Conservation (phyloP, 257 asterid species). For the Solanum virginianum region DNA sequence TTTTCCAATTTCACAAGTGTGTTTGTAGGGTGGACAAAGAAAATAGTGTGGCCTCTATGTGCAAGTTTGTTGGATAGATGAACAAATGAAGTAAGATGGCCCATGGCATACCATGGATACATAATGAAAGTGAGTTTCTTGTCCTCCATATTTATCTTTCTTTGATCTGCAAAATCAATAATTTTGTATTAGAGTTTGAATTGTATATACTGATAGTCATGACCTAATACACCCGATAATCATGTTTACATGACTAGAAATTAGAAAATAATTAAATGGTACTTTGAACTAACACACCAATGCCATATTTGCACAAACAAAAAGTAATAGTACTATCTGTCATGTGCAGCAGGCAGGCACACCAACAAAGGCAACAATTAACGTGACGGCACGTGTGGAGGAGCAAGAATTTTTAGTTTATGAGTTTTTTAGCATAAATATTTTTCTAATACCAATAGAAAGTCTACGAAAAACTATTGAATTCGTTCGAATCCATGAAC, state of each 20-base stretch:
- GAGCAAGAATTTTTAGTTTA: too few species aligned
- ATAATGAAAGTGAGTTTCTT: constrained; percentile 15
- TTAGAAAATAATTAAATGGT: not conserved
- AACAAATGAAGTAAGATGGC: constrained; percentile 47
- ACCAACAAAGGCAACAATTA: not conserved
- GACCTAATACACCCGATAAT: too few species aligned
- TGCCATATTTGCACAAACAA: not conserved
- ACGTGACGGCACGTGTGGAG: not conserved
- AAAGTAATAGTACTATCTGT: not conserved
- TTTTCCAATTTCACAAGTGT: constrained; percentile 15
- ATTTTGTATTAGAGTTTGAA: too few species aligned
- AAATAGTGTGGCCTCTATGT: constrained; percentile 27
- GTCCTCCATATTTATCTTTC: constrained; percentile 2
- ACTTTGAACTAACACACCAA: not conserved
- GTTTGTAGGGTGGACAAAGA: constrained; percentile 28
- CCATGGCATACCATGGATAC: constrained; percentile 61
- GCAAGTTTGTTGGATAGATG: constrained; percentile 48
- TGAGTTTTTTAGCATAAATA: too few species aligned
- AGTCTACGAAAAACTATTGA: too few species aligned
- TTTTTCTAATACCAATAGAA: too few species aligned
- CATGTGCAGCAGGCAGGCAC: not conserved
- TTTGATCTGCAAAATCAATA: not conserved
- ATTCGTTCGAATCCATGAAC: too few species aligned
- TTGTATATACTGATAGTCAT: too few species aligned
- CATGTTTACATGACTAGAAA: not conserved